Conservation (phyloP, 768 basidiomycete genomes). For the Coprinellus aureogranulatus region DNA sequence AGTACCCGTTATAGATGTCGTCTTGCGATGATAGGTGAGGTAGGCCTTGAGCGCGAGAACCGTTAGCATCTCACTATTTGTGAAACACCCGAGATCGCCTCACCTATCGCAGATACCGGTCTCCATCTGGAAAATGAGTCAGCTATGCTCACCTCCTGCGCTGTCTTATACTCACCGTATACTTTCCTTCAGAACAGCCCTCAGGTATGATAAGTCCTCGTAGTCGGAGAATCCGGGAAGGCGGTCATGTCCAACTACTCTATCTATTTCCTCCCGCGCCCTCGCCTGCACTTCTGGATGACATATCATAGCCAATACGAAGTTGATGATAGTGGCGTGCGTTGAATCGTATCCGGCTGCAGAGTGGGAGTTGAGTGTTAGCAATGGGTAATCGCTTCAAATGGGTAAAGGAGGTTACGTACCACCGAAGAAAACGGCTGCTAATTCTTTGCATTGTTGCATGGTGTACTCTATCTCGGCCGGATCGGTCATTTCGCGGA, state of each 20-base stretch:
- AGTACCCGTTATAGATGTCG: too few relatives aligned
- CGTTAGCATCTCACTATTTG: too few relatives aligned
- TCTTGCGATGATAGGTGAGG: too few relatives aligned
- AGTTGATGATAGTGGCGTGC: constrained; percentile 13
- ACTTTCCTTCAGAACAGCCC: constrained; percentile 7
- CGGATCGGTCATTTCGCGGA: neutral
- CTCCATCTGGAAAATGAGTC: too few relatives aligned
- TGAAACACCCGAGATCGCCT: too few relatives aligned
- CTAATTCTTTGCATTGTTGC: neutral
- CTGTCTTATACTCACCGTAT: too few relatives aligned
- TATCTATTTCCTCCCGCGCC: constrained; percentile 30
- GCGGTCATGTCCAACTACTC: constrained; percentile 24
- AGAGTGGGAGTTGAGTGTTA: too few relatives aligned
- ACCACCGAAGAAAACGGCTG: neutral
- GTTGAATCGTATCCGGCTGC: constrained; percentile 13
- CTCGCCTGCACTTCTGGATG: constrained; percentile 29
- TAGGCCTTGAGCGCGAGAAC: too few relatives aligned
- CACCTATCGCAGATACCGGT: too few relatives aligned
- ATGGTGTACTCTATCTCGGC: neutral
- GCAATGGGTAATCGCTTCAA: too few relatives aligned
- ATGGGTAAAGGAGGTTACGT: neutral
- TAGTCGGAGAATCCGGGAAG: constrained; percentile 25
- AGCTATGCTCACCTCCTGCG: too few relatives aligned
- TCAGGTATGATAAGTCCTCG: constrained; percentile 20
- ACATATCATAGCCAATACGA: constrained; percentile 30